These are phyloP conservation scores for Russula griseocarnosa DNA, from an alignment of 768 basidiomycete species.

Conservation along the genomic window DNA sequence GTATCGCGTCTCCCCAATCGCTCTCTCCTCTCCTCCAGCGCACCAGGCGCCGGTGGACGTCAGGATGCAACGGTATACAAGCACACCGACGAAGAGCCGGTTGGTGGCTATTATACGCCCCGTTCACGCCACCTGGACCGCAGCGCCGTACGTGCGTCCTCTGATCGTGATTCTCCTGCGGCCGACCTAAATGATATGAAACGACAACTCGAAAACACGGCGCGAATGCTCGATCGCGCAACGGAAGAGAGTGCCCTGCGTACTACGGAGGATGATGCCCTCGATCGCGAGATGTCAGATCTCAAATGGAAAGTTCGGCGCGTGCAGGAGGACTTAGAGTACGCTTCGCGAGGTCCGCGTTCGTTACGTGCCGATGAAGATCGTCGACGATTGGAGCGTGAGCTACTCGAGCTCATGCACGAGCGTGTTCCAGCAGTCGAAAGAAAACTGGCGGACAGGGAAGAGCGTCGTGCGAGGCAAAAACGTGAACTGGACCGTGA, in stretches of 20 bases:
- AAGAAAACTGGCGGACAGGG: constrained; percentile 71
- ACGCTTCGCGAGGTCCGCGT: constrained; percentile 71
- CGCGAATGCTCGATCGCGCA: constrained; percentile 71
- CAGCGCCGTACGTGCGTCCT: constrained; percentile 67
- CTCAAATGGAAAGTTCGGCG: constrained; percentile 79
- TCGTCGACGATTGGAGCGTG: constrained; percentile 78
- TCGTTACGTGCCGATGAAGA: constrained; percentile 78
- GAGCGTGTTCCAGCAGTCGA: constrained; percentile 91
- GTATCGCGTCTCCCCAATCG: constrained; percentile 63
- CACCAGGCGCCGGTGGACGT: constrained; percentile 53
- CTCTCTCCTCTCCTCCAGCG: constrained; percentile 58
- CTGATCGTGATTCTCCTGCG: constrained; percentile 57
- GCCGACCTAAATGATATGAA: constrained; percentile 84
- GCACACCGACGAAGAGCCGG: constrained; percentile 58
- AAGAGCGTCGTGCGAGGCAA: constrained; percentile 72
- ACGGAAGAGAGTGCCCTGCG: constrained; percentile 57
- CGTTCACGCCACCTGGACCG: constrained; percentile 83
- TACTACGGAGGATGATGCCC: constrained; percentile 78
- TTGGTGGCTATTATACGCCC: constrained; percentile 71
- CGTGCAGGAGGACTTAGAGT: constrained; percentile 89
- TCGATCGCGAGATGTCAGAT: constrained; percentile 88
- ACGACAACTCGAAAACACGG: constrained; percentile 72
- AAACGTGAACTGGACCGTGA: constrained; percentile 74
- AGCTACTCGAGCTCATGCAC: constrained; percentile 80
- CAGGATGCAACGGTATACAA: constrained; percentile 93